These are phyloP conservation scores for Penicillium robsamsonii DNA, from an alignment of 495 filamentous ascomycete species.

Conservation along the genomic window DNA sequence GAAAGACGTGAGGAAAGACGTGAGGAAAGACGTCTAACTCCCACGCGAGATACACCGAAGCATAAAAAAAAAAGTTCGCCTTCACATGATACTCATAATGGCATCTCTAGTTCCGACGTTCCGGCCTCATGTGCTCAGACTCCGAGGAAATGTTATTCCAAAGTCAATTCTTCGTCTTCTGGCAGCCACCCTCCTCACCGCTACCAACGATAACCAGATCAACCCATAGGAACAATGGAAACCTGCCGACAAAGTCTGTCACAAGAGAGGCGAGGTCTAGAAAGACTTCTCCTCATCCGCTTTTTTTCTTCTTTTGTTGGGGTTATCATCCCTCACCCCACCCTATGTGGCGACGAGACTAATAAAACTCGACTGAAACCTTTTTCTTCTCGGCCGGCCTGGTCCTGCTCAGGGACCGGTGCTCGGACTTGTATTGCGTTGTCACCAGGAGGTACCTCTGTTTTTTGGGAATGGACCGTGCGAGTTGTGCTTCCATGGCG, in stretches of 20 bases:
- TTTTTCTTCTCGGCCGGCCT: slow-evolving; percentile 9
- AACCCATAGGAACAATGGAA: neutral
- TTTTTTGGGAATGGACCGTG: neutral
- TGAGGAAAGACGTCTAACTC: slow-evolving; percentile 5
- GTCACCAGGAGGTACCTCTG: slow-evolving; percentile 20
- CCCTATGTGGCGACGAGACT: neutral
- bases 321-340: neutral
- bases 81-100: slow-evolving; percentile 14
- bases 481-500: slow-evolving; percentile 3
- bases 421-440: slow-evolving; percentile 15
- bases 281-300: neutral
- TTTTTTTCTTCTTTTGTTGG: neutral
- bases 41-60: slow-evolving; percentile 2
- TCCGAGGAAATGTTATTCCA: neutral
- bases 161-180: slow-evolving; percentile 24
- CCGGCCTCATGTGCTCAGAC: slow-evolving; percentile 17
- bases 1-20: no score
- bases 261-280: slow-evolving; percentile 5
- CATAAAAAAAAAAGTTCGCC: neutral
- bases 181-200: slow-evolving; percentile 17
- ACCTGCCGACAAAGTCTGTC: neutral
- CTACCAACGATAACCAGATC: slow-evolving; percentile 5
- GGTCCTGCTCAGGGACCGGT: slow-evolving; percentile 2
- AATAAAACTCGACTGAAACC: slow-evolving; percentile 8
- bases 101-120: slow-evolving; percentile 20